Base-by-base conservation (phyloP, 768 basidiomycete genomes). In the Rhodotorula paludigena region DNA sequence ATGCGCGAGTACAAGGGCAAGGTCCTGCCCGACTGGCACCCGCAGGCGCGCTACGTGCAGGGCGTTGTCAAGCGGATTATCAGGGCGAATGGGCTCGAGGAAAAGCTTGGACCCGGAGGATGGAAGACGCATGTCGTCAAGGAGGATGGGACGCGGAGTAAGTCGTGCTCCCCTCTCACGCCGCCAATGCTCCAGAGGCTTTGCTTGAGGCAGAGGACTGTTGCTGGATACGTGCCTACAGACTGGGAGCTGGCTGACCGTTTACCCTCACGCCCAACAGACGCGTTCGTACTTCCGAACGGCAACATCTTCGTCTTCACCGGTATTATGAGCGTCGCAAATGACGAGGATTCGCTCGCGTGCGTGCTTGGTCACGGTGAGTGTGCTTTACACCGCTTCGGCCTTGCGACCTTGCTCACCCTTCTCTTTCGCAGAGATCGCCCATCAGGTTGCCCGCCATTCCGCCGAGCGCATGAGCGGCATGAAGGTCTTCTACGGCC, bases 291-390 rank as follows among this genome's bases (percentile, higher is more conserved):
- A 3, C 64, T 67, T 6, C 35, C 74, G 85, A 88, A 87, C 2
- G 79, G 81, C 18, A 82, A 86, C 57, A 86, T 96, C 60, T 83
- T 92, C 39, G 89, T 97, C 16, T 94, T 89, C 75, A 92, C 90
- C 0, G 92, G 92, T 0, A 90, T 96, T 42, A 77, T 96, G 7
- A 89, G 89, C 0, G 79, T 92, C 11, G 86, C 86, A 53, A 80
- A 80, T 67, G 86, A 90, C 68, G 89, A 92, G 72, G 83, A 88
- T 73, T 90, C 90, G 0, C 80, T 97, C 0, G 89, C 92, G 1
- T 86, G 87, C 25, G 87, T 96, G 2, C 79, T 97, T 5, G 85
- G 89, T 1, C 92, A 96, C 77, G 90, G 91, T 89, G 60, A 6
- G 83, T 75, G 28, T 35, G 8, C 75, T 80, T 15, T 25, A 1